Evolutionary conservation across 2,329 filamentous ascomycete species (phyloP), one percentile per base, ranked within the genome.

Genomic region (Dendrostoma leiphaemia): DNA sequence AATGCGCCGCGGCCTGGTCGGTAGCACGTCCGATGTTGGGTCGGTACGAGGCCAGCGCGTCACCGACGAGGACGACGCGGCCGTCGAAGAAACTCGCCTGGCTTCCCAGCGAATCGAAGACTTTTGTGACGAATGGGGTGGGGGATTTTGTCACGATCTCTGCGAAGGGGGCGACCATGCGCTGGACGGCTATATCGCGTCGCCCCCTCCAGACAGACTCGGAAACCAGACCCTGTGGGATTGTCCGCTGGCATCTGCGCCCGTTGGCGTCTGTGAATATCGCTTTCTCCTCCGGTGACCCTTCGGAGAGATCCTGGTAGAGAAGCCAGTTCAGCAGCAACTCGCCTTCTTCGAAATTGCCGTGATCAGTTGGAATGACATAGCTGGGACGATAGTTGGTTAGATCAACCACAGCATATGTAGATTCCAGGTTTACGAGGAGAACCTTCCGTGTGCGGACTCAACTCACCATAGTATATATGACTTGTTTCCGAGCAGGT

Each of bases 291-390:
- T 73, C 73, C 2, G 62, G 35, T 1, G 71, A 71, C 6, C 62
- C 66, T n/a, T 74, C 67, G 0, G 64, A 57, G 24, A 72, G 66
- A 58, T 77, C 74, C 49, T 64, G 69, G 63, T 79, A 80, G 67
- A 74, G 77, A 1, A 79, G 72, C 57, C 69, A 77, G 54, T 78
- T 79, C 58, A 78, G 66, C 3, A 75, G 68, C 10, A 74, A 69
- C 23, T 73, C 61, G 4, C 71, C 73, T 0, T 65, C 62, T 29
- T 66, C 62, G 5, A 74, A 64, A 1, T 64, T 66, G 2, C 74
- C 75, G 26, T 72, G 62, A 13, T 69, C 63, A 1, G 72, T 71
- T 1, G 75, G 76, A n/a, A 79, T 76, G 5, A 72, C 62, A 57
- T 78, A 78, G 13, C 62, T 64, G 8, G 5, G 9, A 9, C 1